Conservation (phyloP, 768 basidiomycete genomes). For the Leccinum imitatum region DNA sequence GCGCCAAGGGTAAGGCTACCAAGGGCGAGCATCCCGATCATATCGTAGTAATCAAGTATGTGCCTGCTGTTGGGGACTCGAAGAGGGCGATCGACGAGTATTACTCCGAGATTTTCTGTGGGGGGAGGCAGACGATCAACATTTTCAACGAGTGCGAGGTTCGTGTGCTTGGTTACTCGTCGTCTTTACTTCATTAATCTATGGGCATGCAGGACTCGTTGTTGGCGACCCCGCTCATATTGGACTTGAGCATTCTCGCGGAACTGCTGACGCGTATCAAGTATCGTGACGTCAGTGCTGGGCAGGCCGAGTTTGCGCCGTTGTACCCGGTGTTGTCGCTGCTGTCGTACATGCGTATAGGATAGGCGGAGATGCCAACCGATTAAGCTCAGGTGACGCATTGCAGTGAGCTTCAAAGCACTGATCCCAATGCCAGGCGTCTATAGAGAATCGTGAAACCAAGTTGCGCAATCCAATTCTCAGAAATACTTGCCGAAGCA, state of each 20-base stretch:
- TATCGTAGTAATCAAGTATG: conserved; percentile 95
- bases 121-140: conserved; percentile 90
- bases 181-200: neutral
- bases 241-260: conserved; percentile 90
- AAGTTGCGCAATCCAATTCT: too few relatives aligned
- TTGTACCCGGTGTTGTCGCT: conserved; percentile 92
- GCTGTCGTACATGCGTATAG: conserved; percentile 89
- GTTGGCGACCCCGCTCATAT: conserved; percentile 92
- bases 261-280: conserved; percentile 92
- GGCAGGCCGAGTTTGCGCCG: conserved; percentile 66
- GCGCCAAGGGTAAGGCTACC: conserved; percentile 51
- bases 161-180: conserved; percentile 13
- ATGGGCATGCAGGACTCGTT: conserved; percentile 70
- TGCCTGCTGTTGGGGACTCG: conserved; percentile 94
- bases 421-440: too few relatives aligned
- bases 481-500: too few relatives aligned
- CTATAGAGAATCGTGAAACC: too few relatives aligned
- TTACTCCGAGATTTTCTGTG: conserved; percentile 97
- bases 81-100: conserved; percentile 99
- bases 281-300: conserved; percentile 62
- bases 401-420: too few relatives aligned
- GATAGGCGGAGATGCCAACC: too few relatives aligned
- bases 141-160: conserved; percentile 99
- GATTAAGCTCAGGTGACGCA: too few relatives aligned
- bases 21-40: conserved; percentile 99